Base-by-base conservation (phyloP, 495 filamentous ascomycete species). In the Neohortaea acidophila region DNA sequence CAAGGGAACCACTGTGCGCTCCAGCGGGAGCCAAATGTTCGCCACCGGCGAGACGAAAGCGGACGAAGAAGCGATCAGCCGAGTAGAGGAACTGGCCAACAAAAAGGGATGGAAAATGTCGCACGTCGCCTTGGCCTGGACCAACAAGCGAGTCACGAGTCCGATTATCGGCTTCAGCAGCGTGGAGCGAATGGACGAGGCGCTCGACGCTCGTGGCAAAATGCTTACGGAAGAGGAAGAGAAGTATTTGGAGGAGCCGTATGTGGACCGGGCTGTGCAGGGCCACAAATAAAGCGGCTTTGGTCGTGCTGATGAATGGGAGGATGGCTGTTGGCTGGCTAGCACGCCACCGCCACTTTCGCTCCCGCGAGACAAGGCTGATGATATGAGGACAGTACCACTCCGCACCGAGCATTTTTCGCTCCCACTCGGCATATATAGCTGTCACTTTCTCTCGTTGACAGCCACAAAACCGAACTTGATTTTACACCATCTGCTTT, bases 131-230 rank as follows among this genome's bases (percentile, higher is more conserved):
- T 22, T 35, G 20, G 46, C 46, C 3, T 49, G 46, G 46, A 21
- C 36, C 20, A 25, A 36, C 12, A 24, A 36, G 32, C 21, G 31
- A 15, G 22, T 34, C 13, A 44, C 49, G 6, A 48, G 36, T 14
- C 59, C 58, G 10, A 62, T 60, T 31, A 55, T 62, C 33, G 59
- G 59, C n/a, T 59, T 62, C 27, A 33, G 24, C 12, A 50, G 39
- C 26, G 41, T 50, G 14, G 48, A 40, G 33, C 36, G 54, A 24
- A 50, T 57, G 39, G 54, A 54, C 24, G 51, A 57, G 33, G 51
- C 54, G 25, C 21, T 48, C 12, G 51, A 36, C 7, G 28, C 35
- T 10, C 18, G 41, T 15, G 51, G 47, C 13, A 54, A 51, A 40
- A 40, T 42, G 17, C 35, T 57, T 48, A 52, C 43, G 21, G 43